Evolutionary conservation across 495 filamentous ascomycete species (phyloP).

Genomic region (Penicillium ucsense): DNA sequence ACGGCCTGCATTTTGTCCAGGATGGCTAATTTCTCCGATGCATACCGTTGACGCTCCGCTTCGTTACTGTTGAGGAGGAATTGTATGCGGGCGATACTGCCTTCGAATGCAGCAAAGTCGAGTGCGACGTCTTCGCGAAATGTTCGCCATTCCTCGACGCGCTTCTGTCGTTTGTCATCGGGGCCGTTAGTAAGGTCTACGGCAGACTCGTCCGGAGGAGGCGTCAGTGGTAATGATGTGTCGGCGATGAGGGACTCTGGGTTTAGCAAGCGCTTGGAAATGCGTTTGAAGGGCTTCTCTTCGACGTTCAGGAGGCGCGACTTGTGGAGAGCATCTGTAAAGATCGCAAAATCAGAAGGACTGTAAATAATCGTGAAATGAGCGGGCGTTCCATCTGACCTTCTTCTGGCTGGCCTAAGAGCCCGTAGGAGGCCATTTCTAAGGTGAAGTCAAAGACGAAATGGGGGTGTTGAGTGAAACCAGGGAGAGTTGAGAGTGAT

Average conservation of each 20-base stretch:
- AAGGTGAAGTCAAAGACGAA: background rate
- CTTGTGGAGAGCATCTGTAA: slow-evolving; percentile 75
- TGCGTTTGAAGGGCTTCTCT: slow-evolving; percentile 84
- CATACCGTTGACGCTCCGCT: slow-evolving; percentile 79
- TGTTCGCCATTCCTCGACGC: slow-evolving; percentile 43
- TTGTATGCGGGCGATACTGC: slow-evolving; percentile 78
- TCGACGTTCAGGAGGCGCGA: slow-evolving; percentile 83
- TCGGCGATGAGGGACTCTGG: slow-evolving; percentile 50
- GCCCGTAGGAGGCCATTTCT: slow-evolving; percentile 37
- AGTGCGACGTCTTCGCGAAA: slow-evolving; percentile 75
- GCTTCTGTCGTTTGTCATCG: slow-evolving; percentile 36
- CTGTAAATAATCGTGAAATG: too few species aligned
- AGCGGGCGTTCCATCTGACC: slow-evolving; percentile 20
- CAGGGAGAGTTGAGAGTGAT: background rate
- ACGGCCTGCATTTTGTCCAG: slow-evolving; percentile 64
- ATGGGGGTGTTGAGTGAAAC: background rate
- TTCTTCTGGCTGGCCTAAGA: slow-evolving; percentile 44
- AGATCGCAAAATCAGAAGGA: slow-evolving; percentile 7
- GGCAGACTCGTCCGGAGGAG: slow-evolving; percentile 55
- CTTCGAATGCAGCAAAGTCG: slow-evolving; percentile 86
- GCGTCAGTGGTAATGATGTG: slow-evolving; percentile 52
- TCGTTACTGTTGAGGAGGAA: slow-evolving; percentile 75
- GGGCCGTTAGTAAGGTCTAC: slow-evolving; percentile 24
- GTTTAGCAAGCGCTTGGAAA: slow-evolving; percentile 67
- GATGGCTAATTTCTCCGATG: slow-evolving; percentile 68